phyloP scores from a whole-genome alignment of 345 rosid species.

The Schrenkiella parvula region DNA sequence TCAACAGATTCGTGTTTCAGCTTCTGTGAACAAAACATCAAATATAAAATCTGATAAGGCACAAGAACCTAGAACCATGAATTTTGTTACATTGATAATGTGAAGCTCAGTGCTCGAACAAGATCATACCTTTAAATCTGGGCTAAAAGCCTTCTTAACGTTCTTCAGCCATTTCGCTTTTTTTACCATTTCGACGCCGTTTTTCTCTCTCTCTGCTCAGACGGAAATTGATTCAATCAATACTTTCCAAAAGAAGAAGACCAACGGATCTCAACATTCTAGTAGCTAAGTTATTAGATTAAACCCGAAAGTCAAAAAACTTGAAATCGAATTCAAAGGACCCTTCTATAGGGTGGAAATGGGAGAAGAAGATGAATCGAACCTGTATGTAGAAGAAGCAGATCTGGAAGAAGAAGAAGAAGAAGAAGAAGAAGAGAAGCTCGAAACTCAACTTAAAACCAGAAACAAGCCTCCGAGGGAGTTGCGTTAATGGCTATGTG shows the following conservation, averaged over 20 bases:
- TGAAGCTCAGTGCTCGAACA: not conserved
- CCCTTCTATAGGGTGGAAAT: not conserved
- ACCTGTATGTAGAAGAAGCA: conserved; percentile 5
- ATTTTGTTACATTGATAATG: not conserved
- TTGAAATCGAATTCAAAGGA: not conserved
- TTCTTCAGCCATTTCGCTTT: conserved; percentile 89
- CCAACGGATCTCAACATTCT: not conserved
- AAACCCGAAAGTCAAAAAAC: conserved; percentile 4
- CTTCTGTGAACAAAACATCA: conserved; percentile 8
- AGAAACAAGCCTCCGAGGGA: not conserved
- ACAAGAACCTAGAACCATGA: not conserved
- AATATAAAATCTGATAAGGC: not conserved
- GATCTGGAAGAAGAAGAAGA: conserved; percentile 1
- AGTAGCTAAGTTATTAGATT: not conserved
- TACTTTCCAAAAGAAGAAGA: not conserved
- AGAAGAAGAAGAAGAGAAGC: not conserved
- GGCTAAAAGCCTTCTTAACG: conserved; percentile 81
- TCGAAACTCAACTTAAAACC: not conserved
- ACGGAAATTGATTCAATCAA: not conserved
- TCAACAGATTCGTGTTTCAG: conserved; percentile 24
- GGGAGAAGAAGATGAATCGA: conserved; percentile 2
- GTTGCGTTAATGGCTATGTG: not conserved
- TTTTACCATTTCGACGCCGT: conserved; percentile 54
- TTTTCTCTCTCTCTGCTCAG: conserved; percentile 34
- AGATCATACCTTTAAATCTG: conserved; percentile 39